Base-by-base conservation (phyloP, 345 rosid species). In the Firmiana major region DNA sequence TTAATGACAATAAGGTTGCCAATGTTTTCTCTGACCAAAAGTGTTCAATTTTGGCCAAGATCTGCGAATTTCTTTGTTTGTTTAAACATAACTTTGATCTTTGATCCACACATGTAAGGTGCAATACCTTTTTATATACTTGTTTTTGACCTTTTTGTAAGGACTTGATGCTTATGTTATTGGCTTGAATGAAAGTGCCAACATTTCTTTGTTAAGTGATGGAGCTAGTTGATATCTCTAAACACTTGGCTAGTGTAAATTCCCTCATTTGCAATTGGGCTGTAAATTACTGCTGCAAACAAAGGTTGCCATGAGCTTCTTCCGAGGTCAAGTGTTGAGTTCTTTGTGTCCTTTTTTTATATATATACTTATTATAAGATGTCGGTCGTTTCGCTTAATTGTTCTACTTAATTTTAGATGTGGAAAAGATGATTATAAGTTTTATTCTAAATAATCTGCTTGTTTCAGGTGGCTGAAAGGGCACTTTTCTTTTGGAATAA, bases 401-500 rank as follows among this genome's bases (percentile, higher is more conserved):
- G 28, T 10, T 64, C 49, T 49, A 62, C 28, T 67, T 55, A 12
- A 43, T 16, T 42, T 9, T 36, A 48, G 57, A 68, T 49, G 17
- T 24, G 55, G 55, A 46, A n/a, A 68, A 46, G 59, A 8, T 17
- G 21, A 70, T 48, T 26, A 49, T 49, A 70, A 31, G 60, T 73
- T n/a, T 63, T 12, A 17, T 75, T 62, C 63, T 51, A 53, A 24
- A 43, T 55, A 16, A 45, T 22, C 57, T 17, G 38, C 68, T 73
- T 77, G 67, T 80, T 77, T 83, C 89, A 94, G 98, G 97, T 94
- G 66, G 94, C 98, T 24, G 98, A 94, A 85, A 90, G 97, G 77
- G 89, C 98, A 63, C 85, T 94, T 16, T 89, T 90, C 85, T 80
- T 92, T 57, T 94, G 98, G 98, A 94, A 92, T 93, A 94, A 92